Conservation (phyloP, 2,329 filamentous ascomycete genomes). For the Pezicula radicicola region DNA sequence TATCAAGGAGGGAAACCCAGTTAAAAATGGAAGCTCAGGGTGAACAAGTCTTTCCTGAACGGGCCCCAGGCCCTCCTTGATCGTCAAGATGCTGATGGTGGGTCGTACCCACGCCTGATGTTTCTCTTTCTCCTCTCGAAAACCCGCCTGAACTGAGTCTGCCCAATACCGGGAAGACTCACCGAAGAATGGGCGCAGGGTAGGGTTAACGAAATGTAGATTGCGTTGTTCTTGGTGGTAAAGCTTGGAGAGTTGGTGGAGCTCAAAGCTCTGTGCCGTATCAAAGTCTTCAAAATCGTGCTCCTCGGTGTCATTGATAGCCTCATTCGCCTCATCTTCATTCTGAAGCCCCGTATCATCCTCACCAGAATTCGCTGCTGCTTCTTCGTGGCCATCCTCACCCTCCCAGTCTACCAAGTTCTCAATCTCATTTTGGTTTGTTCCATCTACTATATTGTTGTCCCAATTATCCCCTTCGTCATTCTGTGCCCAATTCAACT, state of each 20-base stretch:
- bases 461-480: not conserved
- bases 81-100: slow-evolving; percentile 6
- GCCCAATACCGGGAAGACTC: not conserved
- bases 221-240: slow-evolving; percentile 8
- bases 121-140: not conserved
- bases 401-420: not conserved
- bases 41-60: too few relatives aligned
- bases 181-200: not conserved
- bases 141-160: not conserved
- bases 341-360: not conserved
- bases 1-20: too few relatives aligned
- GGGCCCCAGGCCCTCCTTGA: slow-evolving; percentile 3
- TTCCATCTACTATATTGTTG: not conserved
- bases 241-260: not conserved
- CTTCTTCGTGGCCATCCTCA: not conserved
- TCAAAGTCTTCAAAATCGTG: not conserved
- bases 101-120: slow-evolving; percentile 6
- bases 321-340: not conserved
- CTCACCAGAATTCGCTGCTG: not conserved
- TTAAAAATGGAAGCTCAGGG: too few relatives aligned
- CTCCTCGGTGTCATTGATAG: not conserved
- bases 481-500: not conserved
- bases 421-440: not conserved
- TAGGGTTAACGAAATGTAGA: slow-evolving; percentile 8
- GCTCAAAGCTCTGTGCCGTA: not conserved